A percentile compares a stretch with the other conserved stretches of the same genome.
Conservation (phyloP, 345 rosid genomes). For the Eucalyptus brandiana region DNA sequence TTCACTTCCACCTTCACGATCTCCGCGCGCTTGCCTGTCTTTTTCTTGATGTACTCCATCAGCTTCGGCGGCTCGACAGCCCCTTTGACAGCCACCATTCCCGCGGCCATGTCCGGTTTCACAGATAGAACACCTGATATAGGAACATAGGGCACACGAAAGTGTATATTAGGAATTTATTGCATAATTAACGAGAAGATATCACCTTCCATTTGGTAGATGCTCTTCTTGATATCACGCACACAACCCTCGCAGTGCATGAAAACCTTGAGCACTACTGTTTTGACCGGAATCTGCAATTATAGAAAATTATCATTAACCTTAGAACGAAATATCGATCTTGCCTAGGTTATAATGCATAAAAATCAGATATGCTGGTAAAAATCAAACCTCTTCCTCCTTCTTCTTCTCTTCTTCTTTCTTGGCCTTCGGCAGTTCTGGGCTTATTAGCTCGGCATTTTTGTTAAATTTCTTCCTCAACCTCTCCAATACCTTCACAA, state of each 20-base stretch:
- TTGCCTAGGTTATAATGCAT: too few relatives aligned
- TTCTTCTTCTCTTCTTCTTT: constrained; percentile 16
- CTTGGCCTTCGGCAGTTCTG: constrained; percentile 16
- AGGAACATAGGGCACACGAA: not conserved
- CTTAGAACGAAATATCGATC: not conserved
- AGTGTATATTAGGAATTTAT: not conserved
- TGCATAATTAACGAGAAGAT: not conserved
- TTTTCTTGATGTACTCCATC: constrained; percentile 9
- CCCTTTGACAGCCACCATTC: constrained; percentile 46
- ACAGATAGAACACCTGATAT: constrained; percentile 33
- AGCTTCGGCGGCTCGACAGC: constrained; percentile 30
- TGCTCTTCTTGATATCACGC: constrained; percentile 22
- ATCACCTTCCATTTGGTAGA: constrained; percentile 43
- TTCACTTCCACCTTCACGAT: not conserved
- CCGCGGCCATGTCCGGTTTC: constrained; percentile 38
- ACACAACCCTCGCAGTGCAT: constrained; percentile 77
- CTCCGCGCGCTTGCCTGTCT: not conserved
- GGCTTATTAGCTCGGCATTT: constrained; percentile 41
- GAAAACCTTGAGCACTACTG: constrained; percentile 22
- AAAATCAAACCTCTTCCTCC: not conserved
- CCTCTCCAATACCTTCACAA: constrained; percentile 25
- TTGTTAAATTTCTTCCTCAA: constrained; percentile 34
- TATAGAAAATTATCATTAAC: not conserved
- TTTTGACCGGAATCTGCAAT: constrained; percentile 21
- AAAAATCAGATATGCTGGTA: not conserved